Evolutionary conservation across 2,329 filamentous ascomycete genomes (phyloP).

Genomic region (Hypoxylon rubiginosum): DNA sequence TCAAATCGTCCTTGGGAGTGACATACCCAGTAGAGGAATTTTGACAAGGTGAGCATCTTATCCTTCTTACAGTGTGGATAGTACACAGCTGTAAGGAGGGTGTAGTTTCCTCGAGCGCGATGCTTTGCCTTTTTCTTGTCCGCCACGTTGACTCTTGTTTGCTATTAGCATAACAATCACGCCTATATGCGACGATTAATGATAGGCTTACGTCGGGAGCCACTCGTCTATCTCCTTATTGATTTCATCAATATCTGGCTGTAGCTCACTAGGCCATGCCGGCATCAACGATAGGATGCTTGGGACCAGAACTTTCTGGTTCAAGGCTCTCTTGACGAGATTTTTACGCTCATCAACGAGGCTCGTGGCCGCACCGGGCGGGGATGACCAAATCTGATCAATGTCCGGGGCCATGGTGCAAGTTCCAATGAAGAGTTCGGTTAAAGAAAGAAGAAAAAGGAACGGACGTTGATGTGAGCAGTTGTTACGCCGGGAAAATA

Average conservation of each 20-base stretch:
- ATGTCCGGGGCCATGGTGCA: conserved; percentile 43
- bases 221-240: conserved; percentile 48
- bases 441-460: background rate
- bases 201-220: conserved; percentile 43
- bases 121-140: conserved; percentile 49
- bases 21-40: conserved; percentile 51
- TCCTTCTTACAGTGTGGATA: conserved; percentile 50
- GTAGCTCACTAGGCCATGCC: conserved; percentile 46
- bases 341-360: conserved; percentile 42
- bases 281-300: conserved; percentile 50
- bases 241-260: conserved; percentile 47
- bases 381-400: conserved; percentile 28
- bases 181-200: background rate
- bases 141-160: conserved; percentile 44
- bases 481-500: background rate
- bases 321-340: conserved; percentile 43
- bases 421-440: background rate
- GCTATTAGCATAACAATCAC: conserved; percentile 21
- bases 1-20: background rate
- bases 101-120: conserved; percentile 48
- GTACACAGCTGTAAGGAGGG: conserved; percentile 46
- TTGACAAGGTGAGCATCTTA: conserved; percentile 45
- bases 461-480: background rate
- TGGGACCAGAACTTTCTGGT: conserved; percentile 47
- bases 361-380: conserved; percentile 1